Conservation (phyloP, 2,329 filamentous ascomycete genomes). For the Arachnomyces sp. region DNA sequence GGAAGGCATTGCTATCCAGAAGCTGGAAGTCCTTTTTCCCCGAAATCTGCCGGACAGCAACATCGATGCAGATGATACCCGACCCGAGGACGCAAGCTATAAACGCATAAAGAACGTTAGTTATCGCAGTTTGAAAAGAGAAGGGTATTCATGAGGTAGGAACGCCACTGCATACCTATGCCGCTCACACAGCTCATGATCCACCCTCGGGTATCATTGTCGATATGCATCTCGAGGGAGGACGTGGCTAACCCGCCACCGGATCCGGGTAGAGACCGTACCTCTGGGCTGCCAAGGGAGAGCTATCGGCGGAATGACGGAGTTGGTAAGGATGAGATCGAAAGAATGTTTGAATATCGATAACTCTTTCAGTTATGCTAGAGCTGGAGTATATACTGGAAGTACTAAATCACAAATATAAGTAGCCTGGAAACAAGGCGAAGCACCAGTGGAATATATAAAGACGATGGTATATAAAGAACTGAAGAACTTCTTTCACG, state of each 20-base stretch:
- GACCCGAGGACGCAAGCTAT: conserved; percentile 60
- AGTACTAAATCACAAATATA: too few relatives aligned
- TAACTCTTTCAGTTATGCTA: too few relatives aligned
- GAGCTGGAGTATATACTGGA: too few relatives aligned
- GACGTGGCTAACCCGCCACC: conserved; percentile 6
- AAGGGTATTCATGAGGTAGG: not conserved
- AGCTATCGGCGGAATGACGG: not conserved
- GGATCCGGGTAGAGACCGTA: conserved; percentile 2
- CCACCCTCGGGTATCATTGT: conserved; percentile 87
- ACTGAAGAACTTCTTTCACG: not conserved
- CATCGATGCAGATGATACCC: conserved; percentile 77
- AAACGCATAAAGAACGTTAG: conserved; percentile 1
- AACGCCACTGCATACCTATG: conserved; percentile 47
- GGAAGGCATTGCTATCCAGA: conserved; percentile 78
- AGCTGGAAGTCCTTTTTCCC: conserved; percentile 73
- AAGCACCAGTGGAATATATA: not conserved
- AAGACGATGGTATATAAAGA: not conserved
- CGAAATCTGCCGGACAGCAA: conserved; percentile 64
- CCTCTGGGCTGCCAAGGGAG: not conserved
- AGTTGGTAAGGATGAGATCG: too few relatives aligned
- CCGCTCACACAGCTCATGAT: conserved; percentile 79
- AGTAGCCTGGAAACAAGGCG: conserved; percentile 9
- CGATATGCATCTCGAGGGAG: conserved; percentile 39
- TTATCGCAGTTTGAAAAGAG: not conserved
- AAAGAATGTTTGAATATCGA: too few relatives aligned